These are phyloP conservation scores for Venturia effusa DNA, from an alignment of 2,329 filamentous ascomycete genomes.

Conservation along the genomic window DNA sequence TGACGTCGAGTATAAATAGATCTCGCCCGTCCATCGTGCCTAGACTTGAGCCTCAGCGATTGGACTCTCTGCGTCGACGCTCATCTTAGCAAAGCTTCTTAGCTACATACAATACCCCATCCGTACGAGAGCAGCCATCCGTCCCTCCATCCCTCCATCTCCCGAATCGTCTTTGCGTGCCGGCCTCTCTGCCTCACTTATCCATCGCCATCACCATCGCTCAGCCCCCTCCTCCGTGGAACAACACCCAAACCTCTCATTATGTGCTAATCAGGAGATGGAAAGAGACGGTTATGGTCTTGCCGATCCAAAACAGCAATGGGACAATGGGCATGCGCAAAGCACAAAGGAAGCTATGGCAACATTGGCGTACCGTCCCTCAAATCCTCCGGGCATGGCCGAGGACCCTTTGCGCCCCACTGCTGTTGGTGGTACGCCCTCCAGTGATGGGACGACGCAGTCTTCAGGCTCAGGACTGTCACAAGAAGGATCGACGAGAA, in stretches of 20 bases:
- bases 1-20: not conserved
- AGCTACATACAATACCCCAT: no score
- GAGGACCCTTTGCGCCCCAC: not conserved
- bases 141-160: not conserved
- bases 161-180: not conserved
- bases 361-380: not conserved
- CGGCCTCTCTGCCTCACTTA: not conserved
- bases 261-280: conserved; percentile 2
- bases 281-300: conserved; percentile 1
- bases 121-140: not conserved
- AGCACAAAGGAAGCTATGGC: not conserved
- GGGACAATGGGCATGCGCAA: not conserved
- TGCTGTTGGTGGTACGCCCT: not conserved
- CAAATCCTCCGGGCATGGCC: not conserved
- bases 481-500: conserved; percentile 1
- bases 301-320: not conserved
- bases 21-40: not conserved
- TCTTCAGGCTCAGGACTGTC: not conserved
- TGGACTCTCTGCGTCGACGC: not conserved
- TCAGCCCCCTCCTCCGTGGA: not conserved
- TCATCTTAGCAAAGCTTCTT: not conserved
- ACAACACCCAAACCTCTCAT: not conserved
- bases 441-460: not conserved
- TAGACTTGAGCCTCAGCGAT: not conserved
- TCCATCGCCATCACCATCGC: not conserved